These are phyloP conservation scores for Sugiyamaella qingdaonensis DNA, from an alignment of 805 yeast genomes.

Conservation along the genomic window DNA sequence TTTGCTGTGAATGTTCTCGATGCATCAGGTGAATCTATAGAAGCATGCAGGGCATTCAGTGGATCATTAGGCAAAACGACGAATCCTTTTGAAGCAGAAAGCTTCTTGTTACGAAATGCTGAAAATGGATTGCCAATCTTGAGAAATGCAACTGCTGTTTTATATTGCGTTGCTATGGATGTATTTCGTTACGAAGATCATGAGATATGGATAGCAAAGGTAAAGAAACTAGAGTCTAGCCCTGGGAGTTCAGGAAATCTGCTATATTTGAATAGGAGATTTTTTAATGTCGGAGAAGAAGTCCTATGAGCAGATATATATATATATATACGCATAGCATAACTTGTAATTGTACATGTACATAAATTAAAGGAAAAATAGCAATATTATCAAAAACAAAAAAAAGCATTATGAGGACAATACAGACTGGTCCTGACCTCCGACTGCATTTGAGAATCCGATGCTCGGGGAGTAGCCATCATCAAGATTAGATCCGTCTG, in stretches of 20 bases:
- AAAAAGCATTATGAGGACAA: too few relatives aligned
- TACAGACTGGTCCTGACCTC: too few relatives aligned
- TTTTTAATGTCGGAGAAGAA: conserved; percentile 36
- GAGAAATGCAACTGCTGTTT: conserved; percentile 23
- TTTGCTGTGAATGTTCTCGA: conserved; percentile 75
- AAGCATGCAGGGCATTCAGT: conserved; percentile 64
- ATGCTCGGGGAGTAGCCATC: neutral
- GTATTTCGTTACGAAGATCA: conserved; percentile 64
- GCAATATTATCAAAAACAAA: too few relatives aligned
- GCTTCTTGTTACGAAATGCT: conserved; percentile 19
- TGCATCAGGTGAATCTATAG: conserved; percentile 52
- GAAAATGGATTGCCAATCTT: conserved; percentile 26
- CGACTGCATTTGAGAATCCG: neutral
- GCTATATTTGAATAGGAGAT: conserved; percentile 23
- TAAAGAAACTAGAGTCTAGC: conserved; percentile 32
- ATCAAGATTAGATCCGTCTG: neutral
- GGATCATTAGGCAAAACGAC: conserved; percentile 40
- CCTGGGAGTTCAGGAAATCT: conserved; percentile 28
- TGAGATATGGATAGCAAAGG: conserved; percentile 85
- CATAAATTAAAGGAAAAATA: neutral
- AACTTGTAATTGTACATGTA: neutral
- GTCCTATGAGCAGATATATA: conserved; percentile 16
- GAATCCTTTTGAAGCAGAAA: conserved; percentile 31
- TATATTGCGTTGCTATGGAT: conserved; percentile 27
- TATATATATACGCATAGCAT: neutral